Percentiles rank a stretch among this genome's conserved stretches.
Conservation (phyloP, 2,329 filamentous ascomycete species). For the Pestalotiopsis sp. region DNA sequence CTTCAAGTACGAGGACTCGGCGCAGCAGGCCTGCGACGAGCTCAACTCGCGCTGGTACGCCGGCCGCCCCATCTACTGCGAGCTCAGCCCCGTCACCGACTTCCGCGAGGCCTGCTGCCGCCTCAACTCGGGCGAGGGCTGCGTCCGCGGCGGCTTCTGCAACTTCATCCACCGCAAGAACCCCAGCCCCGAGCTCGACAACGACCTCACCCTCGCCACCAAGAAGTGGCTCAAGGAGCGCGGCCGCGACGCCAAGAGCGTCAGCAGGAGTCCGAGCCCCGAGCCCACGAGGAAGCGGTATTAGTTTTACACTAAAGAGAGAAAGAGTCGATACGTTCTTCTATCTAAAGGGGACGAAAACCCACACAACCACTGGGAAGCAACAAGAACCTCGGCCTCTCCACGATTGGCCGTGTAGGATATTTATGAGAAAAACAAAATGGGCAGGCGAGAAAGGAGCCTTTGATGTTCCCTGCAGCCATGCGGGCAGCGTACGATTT, state of each 20-base stretch:
- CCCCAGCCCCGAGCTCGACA: slow-evolving; percentile 83
- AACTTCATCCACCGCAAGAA: slow-evolving; percentile 99
- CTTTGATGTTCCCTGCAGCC: no score
- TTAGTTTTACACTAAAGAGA: slow-evolving; percentile 38
- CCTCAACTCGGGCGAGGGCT: slow-evolving; percentile 92
- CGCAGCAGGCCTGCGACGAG: slow-evolving; percentile 90
- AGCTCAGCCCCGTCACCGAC: slow-evolving; percentile 94
- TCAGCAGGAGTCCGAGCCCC: slow-evolving; percentile 81
- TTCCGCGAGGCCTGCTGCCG: slow-evolving; percentile 97
- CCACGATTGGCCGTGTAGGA: no score
- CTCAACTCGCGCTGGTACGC: slow-evolving; percentile 97
- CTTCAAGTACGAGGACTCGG: slow-evolving; percentile 99
- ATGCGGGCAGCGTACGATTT: no score
- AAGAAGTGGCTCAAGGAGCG: slow-evolving; percentile 95
- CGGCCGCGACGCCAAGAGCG: slow-evolving; percentile 82
- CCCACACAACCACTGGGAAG: neutral
- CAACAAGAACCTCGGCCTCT: neutral
- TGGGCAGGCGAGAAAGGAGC: no score
- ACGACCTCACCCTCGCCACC: slow-evolving; percentile 83
- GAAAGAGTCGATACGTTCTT: neutral
- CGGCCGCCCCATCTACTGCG: slow-evolving; percentile 95
- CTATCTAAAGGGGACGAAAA: neutral
- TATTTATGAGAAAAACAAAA: no score
- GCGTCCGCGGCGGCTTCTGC: slow-evolving; percentile 94
- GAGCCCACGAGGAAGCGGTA: slow-evolving; percentile 77